Evolutionary conservation across 179 eudicot species (phyloP).

Genomic region (Silene noctiflora): DNA sequence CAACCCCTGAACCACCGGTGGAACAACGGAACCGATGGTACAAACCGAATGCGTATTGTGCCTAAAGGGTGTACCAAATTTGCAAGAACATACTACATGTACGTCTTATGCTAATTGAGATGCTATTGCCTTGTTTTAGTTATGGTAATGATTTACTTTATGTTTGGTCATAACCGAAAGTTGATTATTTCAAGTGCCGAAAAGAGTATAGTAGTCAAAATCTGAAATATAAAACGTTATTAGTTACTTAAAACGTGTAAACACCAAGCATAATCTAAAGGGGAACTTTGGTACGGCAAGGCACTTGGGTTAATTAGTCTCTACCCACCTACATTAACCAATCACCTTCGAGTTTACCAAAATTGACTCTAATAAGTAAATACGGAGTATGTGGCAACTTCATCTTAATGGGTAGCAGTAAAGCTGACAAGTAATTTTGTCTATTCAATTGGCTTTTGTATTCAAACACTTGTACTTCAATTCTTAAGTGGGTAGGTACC

Average conservation of each 20-base stretch:
- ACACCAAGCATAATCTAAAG: no score
- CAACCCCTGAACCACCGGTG: no score
- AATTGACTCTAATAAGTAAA: not conserved
- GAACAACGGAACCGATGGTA: no score
- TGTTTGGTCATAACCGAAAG: not conserved
- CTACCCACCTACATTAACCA: not conserved
- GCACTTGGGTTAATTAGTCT: not conserved
- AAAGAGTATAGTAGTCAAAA: no score
- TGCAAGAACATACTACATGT: no score
- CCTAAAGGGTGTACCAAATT: no score
- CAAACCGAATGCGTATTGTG: no score
- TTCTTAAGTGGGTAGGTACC: not conserved
- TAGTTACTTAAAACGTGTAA: not conserved
- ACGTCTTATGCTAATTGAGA: no score
- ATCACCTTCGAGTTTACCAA: not conserved
- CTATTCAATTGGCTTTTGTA: not conserved
- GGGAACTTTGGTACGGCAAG: not conserved
- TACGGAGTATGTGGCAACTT: not conserved
- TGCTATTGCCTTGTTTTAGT: no score
- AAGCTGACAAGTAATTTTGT: not conserved
- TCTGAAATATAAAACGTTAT: not conserved
- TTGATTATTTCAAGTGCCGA: not conserved
- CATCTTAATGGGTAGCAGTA: not conserved
- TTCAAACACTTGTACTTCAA: not conserved
- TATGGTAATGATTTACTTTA: not conserved